These are phyloP conservation scores for Neurospora tetrasperma DNA, from an alignment of 495 filamentous ascomycete species.

Conservation along the genomic window DNA sequence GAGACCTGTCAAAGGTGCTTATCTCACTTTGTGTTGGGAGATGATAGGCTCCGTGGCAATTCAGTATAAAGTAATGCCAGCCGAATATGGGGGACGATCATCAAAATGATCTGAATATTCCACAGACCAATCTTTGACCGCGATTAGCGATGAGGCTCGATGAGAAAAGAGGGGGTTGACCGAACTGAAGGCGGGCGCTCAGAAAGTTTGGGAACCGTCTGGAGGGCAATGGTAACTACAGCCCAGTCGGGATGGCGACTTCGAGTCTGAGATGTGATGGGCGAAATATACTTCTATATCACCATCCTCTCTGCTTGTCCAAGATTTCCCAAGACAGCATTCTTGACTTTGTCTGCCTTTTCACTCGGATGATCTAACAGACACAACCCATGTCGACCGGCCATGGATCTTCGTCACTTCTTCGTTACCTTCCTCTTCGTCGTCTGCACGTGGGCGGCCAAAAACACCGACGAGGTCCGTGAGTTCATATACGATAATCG, in stretches of 20 bases:
- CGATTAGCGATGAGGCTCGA: neutral
- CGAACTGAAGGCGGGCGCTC: neutral
- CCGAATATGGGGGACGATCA: neutral
- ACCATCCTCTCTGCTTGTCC: neutral
- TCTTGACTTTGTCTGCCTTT: neutral
- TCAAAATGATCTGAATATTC: neutral
- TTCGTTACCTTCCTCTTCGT: neutral
- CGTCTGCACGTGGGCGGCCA: neutral
- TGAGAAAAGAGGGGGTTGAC: neutral
- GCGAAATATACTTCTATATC: neutral
- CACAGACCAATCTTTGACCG: neutral
- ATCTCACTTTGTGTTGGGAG: neutral
- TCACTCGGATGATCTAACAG: fast-evolving
- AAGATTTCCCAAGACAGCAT: neutral
- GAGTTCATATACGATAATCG: neutral
- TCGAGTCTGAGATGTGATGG: neutral
- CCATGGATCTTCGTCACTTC: neutral
- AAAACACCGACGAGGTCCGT: neutral
- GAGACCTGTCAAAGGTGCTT: neutral
- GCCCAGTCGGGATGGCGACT: neutral
- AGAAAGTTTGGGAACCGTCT: neutral
- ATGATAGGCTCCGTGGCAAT: neutral
- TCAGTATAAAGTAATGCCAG: neutral
- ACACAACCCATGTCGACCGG: neutral
- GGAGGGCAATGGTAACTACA: neutral